Base-by-base conservation (phyloP, 176 grass and related monocot species). In the Metroxylon sagu region DNA sequence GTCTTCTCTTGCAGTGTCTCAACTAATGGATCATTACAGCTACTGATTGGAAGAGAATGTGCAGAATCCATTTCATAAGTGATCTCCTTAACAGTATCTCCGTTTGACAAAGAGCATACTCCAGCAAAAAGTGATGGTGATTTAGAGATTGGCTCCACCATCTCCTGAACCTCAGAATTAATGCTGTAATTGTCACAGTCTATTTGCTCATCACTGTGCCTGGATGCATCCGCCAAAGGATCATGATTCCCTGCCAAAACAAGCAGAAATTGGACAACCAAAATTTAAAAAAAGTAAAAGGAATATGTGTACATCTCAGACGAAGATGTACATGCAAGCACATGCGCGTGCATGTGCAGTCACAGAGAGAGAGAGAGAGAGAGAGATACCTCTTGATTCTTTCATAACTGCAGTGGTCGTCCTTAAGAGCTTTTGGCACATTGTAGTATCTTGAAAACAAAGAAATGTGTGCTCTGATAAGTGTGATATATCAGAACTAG, bases 371-470 rank as follows among this genome's bases (percentile, higher is more conserved):
- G 15, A 29, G 25, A 57, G 23, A 15, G 5, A 30, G 14, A 3
- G 35, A 10, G 8, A 43, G 1, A 28, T 6, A 59, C 57, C 57
- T 59, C 25, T 6, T 10, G 23, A 5, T 3, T 17, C 26, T 28
- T 26, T 28, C 14, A 26, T 29, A 28, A 30, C 26, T 26, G 57
- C 16, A 14, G 5, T 25, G 26, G 60, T 8, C 1, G 14, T 49
- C 52, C 18, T 57, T 17, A 61, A 77, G 50, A 74, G 17, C 48
- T 93, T 93, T 56, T 84, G 69, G 52, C 83, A 87, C 74, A 93
- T 69, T 28, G 74, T 83, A 61, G 83, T 81, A 71, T 74, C 84
- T 35, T 74, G 74, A 74, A 93, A 93, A 60, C 66, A 76, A 39
- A 87, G 70, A 71, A 93, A 21, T 53, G 53, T 62, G 54, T 75